phyloP scores from a whole-genome alignment of 108 stramenopile species.

The Pseudonitzschia pungens region DNA sequence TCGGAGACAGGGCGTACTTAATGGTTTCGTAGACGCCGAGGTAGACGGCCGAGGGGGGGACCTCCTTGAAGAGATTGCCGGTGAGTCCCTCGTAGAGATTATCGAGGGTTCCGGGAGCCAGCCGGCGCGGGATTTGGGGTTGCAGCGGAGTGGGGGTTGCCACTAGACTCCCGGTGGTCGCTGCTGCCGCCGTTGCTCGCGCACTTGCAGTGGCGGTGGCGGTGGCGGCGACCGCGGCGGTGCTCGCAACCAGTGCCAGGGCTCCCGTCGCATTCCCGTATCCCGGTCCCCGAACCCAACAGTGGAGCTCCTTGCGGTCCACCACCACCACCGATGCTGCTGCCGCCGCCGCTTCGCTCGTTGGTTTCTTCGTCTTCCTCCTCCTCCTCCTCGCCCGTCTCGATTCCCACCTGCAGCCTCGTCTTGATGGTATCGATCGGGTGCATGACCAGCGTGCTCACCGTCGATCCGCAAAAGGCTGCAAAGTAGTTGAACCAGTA shows the following conservation, averaged over 20 bases:
- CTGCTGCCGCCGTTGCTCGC: too few relatives aligned
- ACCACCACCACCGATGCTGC: not conserved
- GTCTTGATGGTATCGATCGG: slow-evolving; percentile 52
- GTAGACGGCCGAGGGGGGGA: slow-evolving; percentile 44
- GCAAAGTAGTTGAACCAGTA: slow-evolving; percentile 45
- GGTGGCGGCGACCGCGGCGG: too few relatives aligned
- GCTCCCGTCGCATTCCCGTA: too few relatives aligned
- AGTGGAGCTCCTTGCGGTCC: not conserved
- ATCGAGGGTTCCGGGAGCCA: not conserved
- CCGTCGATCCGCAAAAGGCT: slow-evolving; percentile 28
- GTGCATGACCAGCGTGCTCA: slow-evolving; percentile 41
- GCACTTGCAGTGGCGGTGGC: too few relatives aligned
- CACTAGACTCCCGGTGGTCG: too few relatives aligned
- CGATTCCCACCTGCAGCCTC: slow-evolving; percentile 24
- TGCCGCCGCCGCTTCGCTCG: not conserved
- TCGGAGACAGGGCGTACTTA: slow-evolving; percentile 17
- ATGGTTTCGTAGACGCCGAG: slow-evolving; percentile 42
- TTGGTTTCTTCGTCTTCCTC: not conserved
- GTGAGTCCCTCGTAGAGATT: slow-evolving; percentile 25
- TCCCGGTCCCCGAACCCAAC: too few relatives aligned
- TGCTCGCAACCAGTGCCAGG: too few relatives aligned
- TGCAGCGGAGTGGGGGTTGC: too few relatives aligned
- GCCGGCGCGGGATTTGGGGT: too few relatives aligned
- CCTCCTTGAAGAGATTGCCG: slow-evolving; percentile 41
- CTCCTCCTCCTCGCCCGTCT: slow-evolving; percentile 19